Evolutionary conservation across 208 protist genomes (phyloP).

Genomic region (Vickermania ingenoplastis): DNA sequence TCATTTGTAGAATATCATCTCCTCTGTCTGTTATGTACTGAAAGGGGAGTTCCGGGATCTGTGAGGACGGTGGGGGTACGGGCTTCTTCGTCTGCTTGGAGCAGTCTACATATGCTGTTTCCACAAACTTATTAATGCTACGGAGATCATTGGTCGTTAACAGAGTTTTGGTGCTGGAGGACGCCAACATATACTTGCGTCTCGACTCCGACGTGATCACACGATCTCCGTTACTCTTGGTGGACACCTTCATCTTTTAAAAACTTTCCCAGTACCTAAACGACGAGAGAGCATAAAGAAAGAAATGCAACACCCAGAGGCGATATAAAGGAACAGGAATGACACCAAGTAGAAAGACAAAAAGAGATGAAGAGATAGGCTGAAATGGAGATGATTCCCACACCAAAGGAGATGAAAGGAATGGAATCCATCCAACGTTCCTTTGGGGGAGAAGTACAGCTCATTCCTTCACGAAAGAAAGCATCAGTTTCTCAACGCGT

Average conservation of each 20-base stretch:
- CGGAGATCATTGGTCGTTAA: constrained; percentile 42
- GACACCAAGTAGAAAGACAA: too few relatives aligned
- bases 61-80: constrained; percentile 5
- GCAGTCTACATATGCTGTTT: constrained; percentile 17
- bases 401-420: too few relatives aligned
- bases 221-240: neutral
- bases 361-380: too few relatives aligned
- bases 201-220: constrained; percentile 32
- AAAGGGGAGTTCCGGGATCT: constrained; percentile 62
- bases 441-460: too few relatives aligned
- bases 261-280: too few relatives aligned
- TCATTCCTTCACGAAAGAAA: too few relatives aligned
- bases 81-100: constrained; percentile 23
- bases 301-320: too few relatives aligned
- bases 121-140: constrained; percentile 41
- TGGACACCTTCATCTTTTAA: neutral
- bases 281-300: too few relatives aligned
- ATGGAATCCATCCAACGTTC: too few relatives aligned
- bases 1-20: constrained; percentile 41
- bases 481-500: too few relatives aligned
- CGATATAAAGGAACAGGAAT: too few relatives aligned
- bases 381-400: too few relatives aligned
- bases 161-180: constrained; percentile 31
- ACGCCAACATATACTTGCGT: constrained; percentile 44
- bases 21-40: constrained; percentile 22